Evolutionary conservation across 2,329 filamentous ascomycete genomes (phyloP).

Genomic region (Epichloe gansuensis): DNA sequence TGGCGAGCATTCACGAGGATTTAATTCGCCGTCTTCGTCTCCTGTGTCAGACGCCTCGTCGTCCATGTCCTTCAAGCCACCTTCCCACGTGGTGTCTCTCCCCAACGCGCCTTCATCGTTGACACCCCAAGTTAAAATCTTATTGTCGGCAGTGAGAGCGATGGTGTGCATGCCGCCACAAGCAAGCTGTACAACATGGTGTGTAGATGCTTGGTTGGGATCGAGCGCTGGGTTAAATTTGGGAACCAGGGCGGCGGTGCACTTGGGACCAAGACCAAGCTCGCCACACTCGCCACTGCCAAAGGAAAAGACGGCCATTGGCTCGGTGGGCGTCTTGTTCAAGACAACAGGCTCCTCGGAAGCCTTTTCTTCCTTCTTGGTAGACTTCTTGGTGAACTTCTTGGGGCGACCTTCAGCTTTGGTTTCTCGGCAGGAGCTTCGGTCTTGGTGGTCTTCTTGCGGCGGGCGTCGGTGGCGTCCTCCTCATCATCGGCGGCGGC

Average conservation of each 20-base stretch:
- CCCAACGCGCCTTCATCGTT: conserved; percentile 77
- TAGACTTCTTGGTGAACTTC: conserved; percentile 3
- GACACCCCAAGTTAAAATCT: conserved; percentile 76
- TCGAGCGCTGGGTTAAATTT: conserved; percentile 61
- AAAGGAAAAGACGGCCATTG: conserved; percentile 66
- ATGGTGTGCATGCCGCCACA: conserved; percentile 74
- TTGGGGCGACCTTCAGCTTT: conserved; percentile 1
- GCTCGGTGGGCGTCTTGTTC: conserved; percentile 37
- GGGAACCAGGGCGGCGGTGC: conserved; percentile 5
- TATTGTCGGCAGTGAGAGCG: conserved; percentile 67
- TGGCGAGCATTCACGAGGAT: conserved; percentile 61
- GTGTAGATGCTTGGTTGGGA: conserved; percentile 47
- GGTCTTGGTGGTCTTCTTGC: conserved; percentile 4
- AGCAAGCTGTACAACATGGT: conserved; percentile 62
- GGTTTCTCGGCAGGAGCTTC: conserved; percentile 1
- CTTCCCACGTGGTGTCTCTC: conserved; percentile 58
- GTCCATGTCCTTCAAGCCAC: conserved; percentile 46
- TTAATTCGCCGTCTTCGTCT: conserved; percentile 54
- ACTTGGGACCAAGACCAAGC: conserved; percentile 62
- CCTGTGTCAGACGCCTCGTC: conserved; percentile 38
- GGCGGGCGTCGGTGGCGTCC: conserved; percentile 1
- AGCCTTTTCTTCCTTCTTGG: conserved; percentile 9
- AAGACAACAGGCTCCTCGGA: conserved; percentile 21
- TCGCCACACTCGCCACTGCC: conserved; percentile 73
- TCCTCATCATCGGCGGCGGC: conserved; percentile 4